Evolutionary conservation across 2,329 filamentous ascomycete genomes (phyloP).

Genomic region (Botrytis fragariae): DNA sequence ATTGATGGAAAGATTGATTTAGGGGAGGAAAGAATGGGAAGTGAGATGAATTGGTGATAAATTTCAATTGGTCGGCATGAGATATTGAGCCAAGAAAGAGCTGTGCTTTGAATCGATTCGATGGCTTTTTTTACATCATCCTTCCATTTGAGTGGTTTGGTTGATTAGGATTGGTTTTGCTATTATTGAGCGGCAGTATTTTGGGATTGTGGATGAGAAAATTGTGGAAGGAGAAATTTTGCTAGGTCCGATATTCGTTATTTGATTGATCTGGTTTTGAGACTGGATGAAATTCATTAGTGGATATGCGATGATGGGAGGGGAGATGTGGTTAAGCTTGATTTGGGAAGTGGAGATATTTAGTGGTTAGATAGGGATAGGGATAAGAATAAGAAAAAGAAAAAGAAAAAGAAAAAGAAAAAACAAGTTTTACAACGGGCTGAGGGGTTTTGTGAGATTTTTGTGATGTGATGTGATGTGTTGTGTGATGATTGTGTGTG

Average conservation of each 20-base stretch:
- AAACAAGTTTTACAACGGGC: neutral
- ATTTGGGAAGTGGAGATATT: neutral
- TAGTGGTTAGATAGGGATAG: neutral
- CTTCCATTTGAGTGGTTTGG: neutral
- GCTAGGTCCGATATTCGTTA: neutral
- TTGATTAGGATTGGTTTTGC: neutral
- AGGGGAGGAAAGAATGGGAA: neutral
- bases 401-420: neutral
- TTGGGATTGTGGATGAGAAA: neutral
- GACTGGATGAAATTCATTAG: neutral
- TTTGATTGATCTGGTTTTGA: neutral
- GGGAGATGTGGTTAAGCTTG: neutral
- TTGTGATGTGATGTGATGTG: neutral
- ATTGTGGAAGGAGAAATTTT: neutral
- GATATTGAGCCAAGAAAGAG: neutral
- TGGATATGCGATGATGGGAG: neutral
- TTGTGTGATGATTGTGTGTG: neutral
- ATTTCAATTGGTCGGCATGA: neutral
- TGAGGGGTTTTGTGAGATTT: neutral
- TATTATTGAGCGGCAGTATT: neutral
- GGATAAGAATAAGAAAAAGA: neutral
- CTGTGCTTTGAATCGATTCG: conserved; percentile 7
- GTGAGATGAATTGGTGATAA: neutral
- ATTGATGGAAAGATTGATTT: neutral
- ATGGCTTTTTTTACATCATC: neutral